Evolutionary conservation across 371 early-diverging fungal species (phyloP).

Genomic region (Paraphysoderma sedebokerense): DNA sequence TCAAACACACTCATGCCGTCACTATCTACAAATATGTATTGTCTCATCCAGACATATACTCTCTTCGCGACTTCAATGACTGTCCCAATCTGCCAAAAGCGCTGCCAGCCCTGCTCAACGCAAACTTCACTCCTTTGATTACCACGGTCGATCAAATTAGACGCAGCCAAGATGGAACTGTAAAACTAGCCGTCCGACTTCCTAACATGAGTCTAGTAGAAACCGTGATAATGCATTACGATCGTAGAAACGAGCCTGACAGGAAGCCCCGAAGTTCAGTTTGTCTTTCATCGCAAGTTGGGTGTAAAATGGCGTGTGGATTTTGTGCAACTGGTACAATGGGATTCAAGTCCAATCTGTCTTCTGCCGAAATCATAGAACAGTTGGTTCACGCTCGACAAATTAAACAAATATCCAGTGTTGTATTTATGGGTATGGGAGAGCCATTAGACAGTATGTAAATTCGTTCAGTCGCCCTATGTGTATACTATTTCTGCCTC

Average conservation of each 20-base stretch:
- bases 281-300: slow-evolving; percentile 46
- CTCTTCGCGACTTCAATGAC: no score
- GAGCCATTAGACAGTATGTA: slow-evolving; percentile 82
- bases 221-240: background rate
- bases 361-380: slow-evolving; percentile 66
- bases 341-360: slow-evolving; percentile 54
- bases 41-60: no score
- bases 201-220: background rate
- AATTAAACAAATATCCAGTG: slow-evolving; percentile 43
- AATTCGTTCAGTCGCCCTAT: no score
- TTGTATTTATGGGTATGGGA: slow-evolving; percentile 88
- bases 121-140: background rate
- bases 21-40: no score
- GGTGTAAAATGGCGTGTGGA: slow-evolving; percentile 68
- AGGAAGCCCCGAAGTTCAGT: background rate
- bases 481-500: no score
- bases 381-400: slow-evolving; percentile 55
- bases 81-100: background rate
- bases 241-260: background rate
- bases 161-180: background rate
- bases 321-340: slow-evolving; percentile 91
- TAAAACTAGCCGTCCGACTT: background rate
- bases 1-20: no score
- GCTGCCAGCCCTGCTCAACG: background rate
- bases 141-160: background rate